Conservation (phyloP, 2,329 filamentous ascomycete species). For the Ambrosiella cleistominuta region DNA sequence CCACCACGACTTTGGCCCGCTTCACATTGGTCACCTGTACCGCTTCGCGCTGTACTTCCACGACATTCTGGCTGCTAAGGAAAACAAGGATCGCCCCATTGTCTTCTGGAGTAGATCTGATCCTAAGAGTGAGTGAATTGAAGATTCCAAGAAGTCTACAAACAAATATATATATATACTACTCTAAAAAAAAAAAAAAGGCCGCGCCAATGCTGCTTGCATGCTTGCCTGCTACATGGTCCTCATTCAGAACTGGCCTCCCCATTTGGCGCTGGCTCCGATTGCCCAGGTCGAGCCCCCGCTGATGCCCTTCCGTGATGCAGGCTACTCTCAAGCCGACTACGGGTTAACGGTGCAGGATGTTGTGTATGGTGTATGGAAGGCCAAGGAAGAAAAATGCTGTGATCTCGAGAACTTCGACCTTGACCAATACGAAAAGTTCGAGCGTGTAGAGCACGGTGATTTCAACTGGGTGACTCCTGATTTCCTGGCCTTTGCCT, state of each 20-base stretch:
- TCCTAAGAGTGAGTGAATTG: constrained; percentile 48
- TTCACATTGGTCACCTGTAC: constrained; percentile 95
- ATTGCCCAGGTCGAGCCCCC: constrained; percentile 94
- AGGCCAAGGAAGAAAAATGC: constrained; percentile 87
- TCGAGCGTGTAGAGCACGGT: constrained; percentile 88
- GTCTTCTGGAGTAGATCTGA: constrained; percentile 94
- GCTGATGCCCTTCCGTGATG: constrained; percentile 96
- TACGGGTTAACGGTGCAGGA: constrained; percentile 93
- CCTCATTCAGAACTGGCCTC: constrained; percentile 91
- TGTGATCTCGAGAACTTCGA: constrained; percentile 88
- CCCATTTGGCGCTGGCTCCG: constrained; percentile 82
- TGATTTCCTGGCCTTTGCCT: constrained; percentile 88
- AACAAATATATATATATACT: not conserved
- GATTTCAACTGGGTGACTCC: constrained; percentile 99
- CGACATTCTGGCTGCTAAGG: constrained; percentile 78
- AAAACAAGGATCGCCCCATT: constrained; percentile 75
- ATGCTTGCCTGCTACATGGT: constrained; percentile 98
- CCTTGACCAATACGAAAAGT: constrained; percentile 91
- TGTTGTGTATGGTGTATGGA: constrained; percentile 96
- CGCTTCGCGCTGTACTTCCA: constrained; percentile 92
- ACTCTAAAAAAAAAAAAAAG: constrained; percentile 24
- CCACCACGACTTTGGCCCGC: constrained; percentile 91
- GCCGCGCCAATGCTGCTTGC: constrained; percentile 83
- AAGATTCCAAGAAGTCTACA: not conserved
- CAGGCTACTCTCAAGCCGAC: constrained; percentile 95